Percentiles rank a stretch among this genome's conserved stretches.
phyloP scores from a whole-genome alignment of 2,329 filamentous ascomycete genomes.

The Pseudogymnoascus sp. region DNA sequence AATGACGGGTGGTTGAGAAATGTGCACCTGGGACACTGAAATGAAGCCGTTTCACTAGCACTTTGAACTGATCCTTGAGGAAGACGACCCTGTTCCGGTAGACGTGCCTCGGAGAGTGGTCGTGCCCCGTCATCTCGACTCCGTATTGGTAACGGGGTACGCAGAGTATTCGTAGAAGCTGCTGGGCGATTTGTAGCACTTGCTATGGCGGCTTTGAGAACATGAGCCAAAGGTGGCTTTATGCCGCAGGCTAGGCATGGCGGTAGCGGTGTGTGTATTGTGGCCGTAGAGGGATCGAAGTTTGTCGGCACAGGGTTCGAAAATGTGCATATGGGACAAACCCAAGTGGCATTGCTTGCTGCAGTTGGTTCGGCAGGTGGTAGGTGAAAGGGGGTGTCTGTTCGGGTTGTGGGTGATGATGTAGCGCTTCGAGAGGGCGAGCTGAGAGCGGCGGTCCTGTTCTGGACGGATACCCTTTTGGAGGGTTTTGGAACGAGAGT shows the following conservation, averaged over 20 bases:
- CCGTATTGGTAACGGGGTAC: slow-evolving; percentile 25
- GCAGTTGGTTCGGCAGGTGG: slow-evolving; percentile 40
- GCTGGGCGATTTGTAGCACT: slow-evolving; percentile 54
- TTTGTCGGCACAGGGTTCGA: slow-evolving; percentile 89
- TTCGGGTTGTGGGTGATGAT: slow-evolving; percentile 39
- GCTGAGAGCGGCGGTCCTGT: slow-evolving; percentile 41
- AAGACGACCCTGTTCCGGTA: slow-evolving; percentile 9
- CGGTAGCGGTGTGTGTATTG: slow-evolving; percentile 68
- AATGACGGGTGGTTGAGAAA: slow-evolving; percentile 90
- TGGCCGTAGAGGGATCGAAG: slow-evolving; percentile 80
- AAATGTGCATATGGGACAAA: slow-evolving; percentile 92
- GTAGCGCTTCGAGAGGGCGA: slow-evolving; percentile 40
- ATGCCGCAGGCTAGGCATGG: slow-evolving; percentile 92
- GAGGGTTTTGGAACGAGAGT: slow-evolving; percentile 76
- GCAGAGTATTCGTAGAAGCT: slow-evolving; percentile 22
- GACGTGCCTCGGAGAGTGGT: slow-evolving; percentile 20
- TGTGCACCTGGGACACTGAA: slow-evolving; percentile 79
- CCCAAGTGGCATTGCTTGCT: slow-evolving; percentile 69
- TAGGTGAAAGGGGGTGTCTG: slow-evolving; percentile 37
- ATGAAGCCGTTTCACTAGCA: slow-evolving; percentile 31
- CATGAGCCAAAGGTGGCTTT: slow-evolving; percentile 72
- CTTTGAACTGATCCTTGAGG: slow-evolving; percentile 11
- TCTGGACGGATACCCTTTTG: slow-evolving; percentile 56
- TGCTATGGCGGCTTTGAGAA: slow-evolving; percentile 80
- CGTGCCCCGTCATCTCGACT: slow-evolving; percentile 19